These are phyloP conservation scores for Rubus idaeus DNA, from an alignment of 306 rosid species.

Conservation along the genomic window DNA sequence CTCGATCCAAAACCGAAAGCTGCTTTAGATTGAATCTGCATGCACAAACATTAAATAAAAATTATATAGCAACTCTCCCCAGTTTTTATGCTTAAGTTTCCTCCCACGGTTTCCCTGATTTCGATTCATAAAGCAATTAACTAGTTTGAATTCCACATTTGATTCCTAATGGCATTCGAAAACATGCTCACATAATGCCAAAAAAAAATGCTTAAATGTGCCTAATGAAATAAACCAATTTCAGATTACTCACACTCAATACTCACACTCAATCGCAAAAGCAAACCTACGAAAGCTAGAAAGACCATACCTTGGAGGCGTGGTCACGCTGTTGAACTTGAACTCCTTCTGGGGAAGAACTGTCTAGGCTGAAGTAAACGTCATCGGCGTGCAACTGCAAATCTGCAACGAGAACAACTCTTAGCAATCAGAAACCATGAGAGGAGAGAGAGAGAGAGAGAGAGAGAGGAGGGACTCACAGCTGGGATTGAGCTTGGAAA, in stretches of 20 bases:
- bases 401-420: constrained; percentile 37
- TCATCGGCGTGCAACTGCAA: constrained; percentile 82
- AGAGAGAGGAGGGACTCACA: constrained; percentile 43
- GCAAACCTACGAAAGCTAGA: background rate
- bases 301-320: constrained; percentile 45
- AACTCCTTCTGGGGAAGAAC: constrained; percentile 40
- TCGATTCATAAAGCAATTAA: background rate
- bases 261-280: background rate
- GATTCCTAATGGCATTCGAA: background rate
- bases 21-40: constrained; percentile 70
- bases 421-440: constrained; percentile 4
- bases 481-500: constrained; percentile 57
- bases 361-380: constrained; percentile 74
- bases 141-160: background rate
- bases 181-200: background rate
- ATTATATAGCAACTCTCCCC: background rate
- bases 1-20: constrained; percentile 50
- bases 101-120: background rate
- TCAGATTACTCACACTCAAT: background rate
- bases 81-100: too few relatives aligned
- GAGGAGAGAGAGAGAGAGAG: background rate
- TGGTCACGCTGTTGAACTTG: constrained; percentile 45
- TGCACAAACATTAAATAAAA: background rate
- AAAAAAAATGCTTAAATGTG: background rate
- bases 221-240: background rate